A percentile compares a stretch with the other conserved stretches of the same genome.
phyloP scores from a whole-genome alignment of 2,329 filamentous ascomycete genomes.

The Phoma sp. region DNA sequence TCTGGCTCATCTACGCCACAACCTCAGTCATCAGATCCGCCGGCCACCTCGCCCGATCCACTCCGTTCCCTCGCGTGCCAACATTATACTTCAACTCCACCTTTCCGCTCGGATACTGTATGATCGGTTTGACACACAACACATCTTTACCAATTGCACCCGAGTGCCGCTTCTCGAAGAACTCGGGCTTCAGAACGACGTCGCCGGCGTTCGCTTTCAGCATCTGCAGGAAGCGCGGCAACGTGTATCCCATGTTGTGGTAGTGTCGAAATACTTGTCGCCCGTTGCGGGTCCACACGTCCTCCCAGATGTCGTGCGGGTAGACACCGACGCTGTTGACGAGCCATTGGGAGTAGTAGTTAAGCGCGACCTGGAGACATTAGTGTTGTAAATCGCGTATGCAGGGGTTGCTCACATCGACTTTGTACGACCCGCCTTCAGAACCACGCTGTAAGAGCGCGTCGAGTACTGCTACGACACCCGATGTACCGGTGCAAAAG shows the following conservation, averaged over 20 bases:
- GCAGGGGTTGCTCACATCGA: conserved; percentile 47
- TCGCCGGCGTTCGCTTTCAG: conserved; percentile 48
- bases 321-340: conserved; percentile 43
- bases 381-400: no score
- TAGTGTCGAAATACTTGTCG: conserved; percentile 59
- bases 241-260: conserved; percentile 54
- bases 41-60: conserved; percentile 58
- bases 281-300: conserved; percentile 56
- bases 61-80: conserved; percentile 59
- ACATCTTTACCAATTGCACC: conserved; percentile 50
- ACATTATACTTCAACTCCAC: conserved; percentile 55
- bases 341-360: conserved; percentile 49
- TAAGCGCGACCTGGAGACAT: conserved; percentile 37
- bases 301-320: conserved; percentile 55
- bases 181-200: conserved; percentile 55
- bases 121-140: conserved; percentile 53
- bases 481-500: conserved; percentile 54
- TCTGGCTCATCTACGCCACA: conserved; percentile 27
- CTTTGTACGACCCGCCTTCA: conserved; percentile 49
- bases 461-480: conserved; percentile 51
- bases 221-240: conserved; percentile 52
- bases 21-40: conserved; percentile 51
- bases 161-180: conserved; percentile 55
- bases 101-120: conserved; percentile 42
- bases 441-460: conserved; percentile 51